phyloP scores from a whole-genome alignment of 2,329 filamentous ascomycete species.

The Colletotrichum costaricense region DNA sequence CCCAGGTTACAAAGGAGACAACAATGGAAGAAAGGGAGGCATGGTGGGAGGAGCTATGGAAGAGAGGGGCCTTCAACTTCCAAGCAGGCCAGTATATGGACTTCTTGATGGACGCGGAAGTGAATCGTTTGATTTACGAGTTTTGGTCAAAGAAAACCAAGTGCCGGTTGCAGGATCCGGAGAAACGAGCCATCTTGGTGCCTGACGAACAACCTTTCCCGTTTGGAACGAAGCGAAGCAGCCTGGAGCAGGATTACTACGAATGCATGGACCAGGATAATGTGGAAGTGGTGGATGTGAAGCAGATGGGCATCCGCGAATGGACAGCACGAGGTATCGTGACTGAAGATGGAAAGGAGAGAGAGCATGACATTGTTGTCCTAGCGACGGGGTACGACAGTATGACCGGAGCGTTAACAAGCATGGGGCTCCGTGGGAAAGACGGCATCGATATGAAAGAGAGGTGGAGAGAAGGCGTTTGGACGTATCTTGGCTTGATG shows the following conservation, averaged over 20 bases:
- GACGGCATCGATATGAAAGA: slow-evolving; percentile 44
- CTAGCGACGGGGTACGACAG: slow-evolving; percentile 49
- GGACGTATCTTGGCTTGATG: slow-evolving; percentile 42
- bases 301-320: slow-evolving; percentile 52
- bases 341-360: slow-evolving; percentile 48
- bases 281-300: slow-evolving; percentile 58
- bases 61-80: slow-evolving; percentile 58
- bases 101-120: slow-evolving; percentile 50
- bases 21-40: slow-evolving; percentile 54
- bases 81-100: slow-evolving; percentile 60
- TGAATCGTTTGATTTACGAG: slow-evolving; percentile 57
- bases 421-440: slow-evolving; percentile 44
- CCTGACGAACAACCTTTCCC: slow-evolving; percentile 57
- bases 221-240: slow-evolving; percentile 58
- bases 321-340: slow-evolving; percentile 53
- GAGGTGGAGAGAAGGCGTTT: slow-evolving; percentile 45
- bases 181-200: slow-evolving; percentile 56
- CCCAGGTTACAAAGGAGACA: slow-evolving; percentile 54
- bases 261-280: slow-evolving; percentile 58
- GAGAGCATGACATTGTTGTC: slow-evolving; percentile 50
- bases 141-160: slow-evolving; percentile 61
- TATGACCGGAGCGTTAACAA: slow-evolving; percentile 45
- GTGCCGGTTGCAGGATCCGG: slow-evolving; percentile 55
- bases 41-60: slow-evolving; percentile 56
- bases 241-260: slow-evolving; percentile 60